Percentiles rank a stretch among this genome's conserved stretches.
phyloP scores from a whole-genome alignment of 2,329 filamentous ascomycete species.

The Penicillium sp. region DNA sequence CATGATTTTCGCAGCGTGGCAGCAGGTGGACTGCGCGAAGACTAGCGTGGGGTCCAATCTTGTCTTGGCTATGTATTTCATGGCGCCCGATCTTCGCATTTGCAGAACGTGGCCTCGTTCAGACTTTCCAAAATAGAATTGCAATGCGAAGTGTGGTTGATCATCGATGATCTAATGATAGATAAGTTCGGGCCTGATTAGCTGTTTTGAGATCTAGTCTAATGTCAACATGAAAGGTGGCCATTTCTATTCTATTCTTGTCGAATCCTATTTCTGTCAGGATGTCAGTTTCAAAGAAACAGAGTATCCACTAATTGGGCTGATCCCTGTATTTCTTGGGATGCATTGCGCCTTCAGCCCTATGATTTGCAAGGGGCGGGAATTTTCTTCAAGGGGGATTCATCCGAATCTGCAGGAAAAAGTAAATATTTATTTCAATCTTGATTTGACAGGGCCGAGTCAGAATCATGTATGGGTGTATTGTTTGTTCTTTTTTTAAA shows the following conservation, averaged over 20 bases:
- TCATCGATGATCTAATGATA: neutral
- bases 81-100: neutral
- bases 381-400: neutral
- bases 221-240: too few species aligned
- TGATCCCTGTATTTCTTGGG: neutral
- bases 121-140: neutral
- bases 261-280: neutral
- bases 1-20: neutral
- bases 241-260: neutral
- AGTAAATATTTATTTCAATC: neutral
- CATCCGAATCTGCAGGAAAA: neutral
- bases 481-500: neutral
- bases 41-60: neutral
- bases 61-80: neutral
- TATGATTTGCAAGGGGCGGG: neutral
- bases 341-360: neutral
- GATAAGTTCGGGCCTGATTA: neutral
- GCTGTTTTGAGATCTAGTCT: neutral
- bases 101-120: neutral
- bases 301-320: neutral
- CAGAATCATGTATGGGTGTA: neutral
- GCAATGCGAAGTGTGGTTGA: neutral
- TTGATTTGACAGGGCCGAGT: neutral
- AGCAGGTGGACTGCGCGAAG: neutral
- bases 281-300: neutral